Evolutionary conservation across 192 early-diverging fungal species (phyloP), one percentile per base, ranked within the genome.

Genomic region (Umbelopsis ramanniana): DNA sequence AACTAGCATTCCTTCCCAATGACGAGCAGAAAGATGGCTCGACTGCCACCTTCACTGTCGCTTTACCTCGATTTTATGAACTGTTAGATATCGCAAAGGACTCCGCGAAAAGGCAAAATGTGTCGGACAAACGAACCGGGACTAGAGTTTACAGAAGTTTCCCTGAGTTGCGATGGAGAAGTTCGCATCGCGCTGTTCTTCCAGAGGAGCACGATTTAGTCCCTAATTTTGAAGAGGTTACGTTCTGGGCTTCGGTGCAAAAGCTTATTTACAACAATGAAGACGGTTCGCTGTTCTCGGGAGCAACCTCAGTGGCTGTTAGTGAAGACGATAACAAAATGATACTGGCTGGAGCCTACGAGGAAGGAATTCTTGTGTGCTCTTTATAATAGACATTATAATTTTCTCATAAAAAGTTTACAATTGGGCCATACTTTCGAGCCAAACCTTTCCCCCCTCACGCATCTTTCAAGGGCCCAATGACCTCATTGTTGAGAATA

Each of bases 1-100:
- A 57, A 43, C 40, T 63, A 35, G 68, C 48, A 19, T 52, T 75
- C n/a, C 67, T 79, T 60, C 63, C 70, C 46, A 38, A 67, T 43
- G 78, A 81, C 17, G 69, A 52, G 19, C 15, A 63, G 17, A 29
- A 29, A 4, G 57, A 29, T 63, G 33, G 57, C 15, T 63, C 57
- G 2, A 63, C 24, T 29, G 12, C 57, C 6, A 37, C 19, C 6
- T 14, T 63, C 17, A 63, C 33, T 37, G 57, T 29, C 11, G 33
- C 26, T 63, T 26, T 63, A 15, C 57, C 57, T 37, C 57, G 57
- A 37, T 29, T 2, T 6, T 33, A 17, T 37, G 57, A 63, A 14
- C 19, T 63, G 4, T 9, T 35, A 14, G 17, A 63, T 19, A 63
- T 63, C 11, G 57, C 57, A 29, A 37, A 29, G 7, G 57, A 63